A percentile compares a stretch with the other conserved stretches of the same genome.
These are phyloP conservation scores for Alternaria infectoria DNA, from an alignment of 2,329 filamentous ascomycete species.

Conservation along the genomic window DNA sequence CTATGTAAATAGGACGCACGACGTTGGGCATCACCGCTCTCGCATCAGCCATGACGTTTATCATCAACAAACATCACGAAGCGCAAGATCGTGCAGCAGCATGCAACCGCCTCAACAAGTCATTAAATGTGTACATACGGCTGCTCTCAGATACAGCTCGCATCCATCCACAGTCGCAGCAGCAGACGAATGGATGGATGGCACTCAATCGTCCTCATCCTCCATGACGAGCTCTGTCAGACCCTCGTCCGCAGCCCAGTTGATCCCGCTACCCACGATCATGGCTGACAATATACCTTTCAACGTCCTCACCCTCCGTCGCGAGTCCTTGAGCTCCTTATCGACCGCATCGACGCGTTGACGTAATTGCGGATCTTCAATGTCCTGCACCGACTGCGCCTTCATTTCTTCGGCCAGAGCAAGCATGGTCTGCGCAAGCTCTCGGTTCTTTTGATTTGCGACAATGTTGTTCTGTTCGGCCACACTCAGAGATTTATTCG, in stretches of 20 bases:
- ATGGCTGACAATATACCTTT: slow-evolving; percentile 81
- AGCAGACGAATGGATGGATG: not conserved
- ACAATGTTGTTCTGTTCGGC: slow-evolving; percentile 65
- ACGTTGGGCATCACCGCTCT: slow-evolving; percentile 11
- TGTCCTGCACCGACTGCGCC: slow-evolving; percentile 60
- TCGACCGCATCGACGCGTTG: slow-evolving; percentile 66
- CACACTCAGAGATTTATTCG: slow-evolving; percentile 61
- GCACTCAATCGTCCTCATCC: slow-evolving; percentile 53
- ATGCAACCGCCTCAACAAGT: not conserved
- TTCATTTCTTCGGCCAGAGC: slow-evolving; percentile 65
- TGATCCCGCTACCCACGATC: slow-evolving; percentile 79
- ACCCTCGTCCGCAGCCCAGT: slow-evolving; percentile 75
- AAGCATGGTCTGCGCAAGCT: slow-evolving; percentile 68
- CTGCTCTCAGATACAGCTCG: not conserved
- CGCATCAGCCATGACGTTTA: slow-evolving; percentile 13
- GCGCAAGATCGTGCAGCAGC: not conserved
- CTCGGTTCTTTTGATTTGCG: slow-evolving; percentile 65
- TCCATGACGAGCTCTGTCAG: slow-evolving; percentile 76
- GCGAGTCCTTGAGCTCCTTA: slow-evolving; percentile 65
- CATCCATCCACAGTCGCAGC: not conserved
- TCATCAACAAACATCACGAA: slow-evolving; percentile 17
- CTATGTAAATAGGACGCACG: not conserved
- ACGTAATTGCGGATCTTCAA: slow-evolving; percentile 60
- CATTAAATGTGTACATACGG: not conserved
- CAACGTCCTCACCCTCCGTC: slow-evolving; percentile 73